Conservation (phyloP, 2,329 filamentous ascomycete genomes). For the Penicillium freii region DNA sequence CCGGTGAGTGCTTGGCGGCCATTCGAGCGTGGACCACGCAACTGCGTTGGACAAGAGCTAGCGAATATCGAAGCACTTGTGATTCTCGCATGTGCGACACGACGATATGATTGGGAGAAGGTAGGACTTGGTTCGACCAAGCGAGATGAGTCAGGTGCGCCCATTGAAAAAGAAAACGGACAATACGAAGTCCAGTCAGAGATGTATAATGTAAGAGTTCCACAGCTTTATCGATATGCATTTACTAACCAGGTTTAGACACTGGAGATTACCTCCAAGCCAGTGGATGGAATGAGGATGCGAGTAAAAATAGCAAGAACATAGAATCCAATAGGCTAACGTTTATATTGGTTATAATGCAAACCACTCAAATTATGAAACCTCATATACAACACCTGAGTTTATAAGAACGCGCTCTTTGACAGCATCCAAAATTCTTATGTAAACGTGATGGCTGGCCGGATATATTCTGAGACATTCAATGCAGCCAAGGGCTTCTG, state of each 20-base stretch:
- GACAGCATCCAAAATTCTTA: background rate
- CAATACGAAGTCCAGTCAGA: background rate
- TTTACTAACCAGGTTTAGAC: background rate
- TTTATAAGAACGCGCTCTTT: background rate
- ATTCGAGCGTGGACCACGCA: constrained; percentile 50
- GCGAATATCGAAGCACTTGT: constrained; percentile 45
- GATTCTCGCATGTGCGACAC: constrained; percentile 15
- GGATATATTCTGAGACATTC: background rate
- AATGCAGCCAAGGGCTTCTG: background rate
- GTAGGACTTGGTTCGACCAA: constrained; percentile 17
- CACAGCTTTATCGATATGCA: background rate
- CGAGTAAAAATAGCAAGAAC: background rate
- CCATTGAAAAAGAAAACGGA: background rate
- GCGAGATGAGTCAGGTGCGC: background rate
- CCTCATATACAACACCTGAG: background rate
- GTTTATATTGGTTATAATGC: too few relatives aligned
- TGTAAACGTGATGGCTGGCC: background rate
- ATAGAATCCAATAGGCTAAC: background rate
- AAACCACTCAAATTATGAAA: background rate
- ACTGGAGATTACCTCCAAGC: background rate
- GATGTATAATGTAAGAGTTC: background rate
- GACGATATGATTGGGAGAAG: constrained; percentile 19
- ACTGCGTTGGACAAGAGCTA: constrained; percentile 52
- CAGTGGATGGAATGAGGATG: constrained; percentile 3
- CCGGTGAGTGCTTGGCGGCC: constrained; percentile 48